Evolutionary conservation across 306 rosid genomes (phyloP).

Genomic region (Betula pendula): DNA sequence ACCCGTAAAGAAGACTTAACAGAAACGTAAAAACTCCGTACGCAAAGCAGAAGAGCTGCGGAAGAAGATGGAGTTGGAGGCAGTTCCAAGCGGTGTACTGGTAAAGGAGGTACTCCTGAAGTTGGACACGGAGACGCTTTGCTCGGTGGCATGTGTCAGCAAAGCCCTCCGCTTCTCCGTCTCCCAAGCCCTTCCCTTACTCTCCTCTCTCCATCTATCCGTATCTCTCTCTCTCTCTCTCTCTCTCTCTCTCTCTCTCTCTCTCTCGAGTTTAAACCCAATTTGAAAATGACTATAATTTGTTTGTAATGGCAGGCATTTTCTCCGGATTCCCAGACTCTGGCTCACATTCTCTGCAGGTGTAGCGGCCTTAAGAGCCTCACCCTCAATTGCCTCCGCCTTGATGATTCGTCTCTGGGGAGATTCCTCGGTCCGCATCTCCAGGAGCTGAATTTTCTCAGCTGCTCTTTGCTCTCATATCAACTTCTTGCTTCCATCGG

Average conservation of each 20-base stretch:
- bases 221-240: not conserved
- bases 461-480: conserved; percentile 32
- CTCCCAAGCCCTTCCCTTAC: conserved; percentile 12
- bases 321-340: conserved; percentile 18
- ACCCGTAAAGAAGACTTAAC: too few relatives aligned
- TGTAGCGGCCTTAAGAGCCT: conserved; percentile 23
- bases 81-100: conserved; percentile 7
- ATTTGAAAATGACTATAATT: not conserved
- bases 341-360: conserved; percentile 13
- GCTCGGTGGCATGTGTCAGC: conserved; percentile 33
- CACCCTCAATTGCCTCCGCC: conserved; percentile 34
- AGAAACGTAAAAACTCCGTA: not conserved
- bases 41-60: not conserved
- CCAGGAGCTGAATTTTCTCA: conserved; percentile 32
- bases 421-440: conserved; percentile 14
- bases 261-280: not conserved
- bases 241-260: not conserved
- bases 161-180: conserved; percentile 22
- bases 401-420: conserved; percentile 21
- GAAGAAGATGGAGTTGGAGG: conserved; percentile 13
- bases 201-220: conserved; percentile 31
- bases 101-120: conserved; percentile 22
- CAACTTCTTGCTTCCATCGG: conserved; percentile 17
- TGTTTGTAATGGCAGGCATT: conserved; percentile 18
- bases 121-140: conserved; percentile 24